These are phyloP conservation scores for Zygnema circumcarinatum DNA, from an alignment of 139 green algal species.

Conservation along the genomic window DNA sequence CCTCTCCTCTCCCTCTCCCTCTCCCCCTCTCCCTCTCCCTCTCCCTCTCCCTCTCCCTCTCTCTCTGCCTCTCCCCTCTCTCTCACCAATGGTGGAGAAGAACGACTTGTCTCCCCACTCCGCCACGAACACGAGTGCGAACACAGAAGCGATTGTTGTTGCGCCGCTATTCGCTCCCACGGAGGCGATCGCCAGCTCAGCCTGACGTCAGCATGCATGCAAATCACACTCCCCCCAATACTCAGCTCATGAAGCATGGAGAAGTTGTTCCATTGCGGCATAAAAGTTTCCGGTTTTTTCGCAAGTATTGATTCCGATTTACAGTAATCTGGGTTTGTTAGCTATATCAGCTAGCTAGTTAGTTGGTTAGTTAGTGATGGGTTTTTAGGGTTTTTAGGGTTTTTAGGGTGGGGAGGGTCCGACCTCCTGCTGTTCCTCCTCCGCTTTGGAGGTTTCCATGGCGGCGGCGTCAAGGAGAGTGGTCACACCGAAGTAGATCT, in stretches of 20 bases:
- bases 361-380: no score
- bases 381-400: no score
- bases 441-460: conserved; percentile 20
- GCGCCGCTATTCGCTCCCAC: conserved; percentile 36
- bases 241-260: no score
- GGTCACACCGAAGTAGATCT: conserved; percentile 46
- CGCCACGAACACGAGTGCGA: conserved; percentile 94
- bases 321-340: no score
- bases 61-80: neutral
- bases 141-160: conserved; percentile 60
- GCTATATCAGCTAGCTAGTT: no score
- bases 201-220: conserved; percentile 65
- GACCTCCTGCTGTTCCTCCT: conserved; percentile 45
- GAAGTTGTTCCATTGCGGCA: no score
- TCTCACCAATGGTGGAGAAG: conserved; percentile 91
- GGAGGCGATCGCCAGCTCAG: conserved; percentile 69
- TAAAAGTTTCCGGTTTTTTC: neutral
- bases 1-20: neutral
- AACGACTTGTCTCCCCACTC: conserved; percentile 99
- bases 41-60: neutral
- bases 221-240: no score
- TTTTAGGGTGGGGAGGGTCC: neutral
- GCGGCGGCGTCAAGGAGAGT: conserved; percentile 37
- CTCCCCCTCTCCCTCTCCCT: neutral
- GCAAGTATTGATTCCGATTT: no score